phyloP scores from a whole-genome alignment of 2,329 filamentous ascomycete species.

The Venturia nashicola region DNA sequence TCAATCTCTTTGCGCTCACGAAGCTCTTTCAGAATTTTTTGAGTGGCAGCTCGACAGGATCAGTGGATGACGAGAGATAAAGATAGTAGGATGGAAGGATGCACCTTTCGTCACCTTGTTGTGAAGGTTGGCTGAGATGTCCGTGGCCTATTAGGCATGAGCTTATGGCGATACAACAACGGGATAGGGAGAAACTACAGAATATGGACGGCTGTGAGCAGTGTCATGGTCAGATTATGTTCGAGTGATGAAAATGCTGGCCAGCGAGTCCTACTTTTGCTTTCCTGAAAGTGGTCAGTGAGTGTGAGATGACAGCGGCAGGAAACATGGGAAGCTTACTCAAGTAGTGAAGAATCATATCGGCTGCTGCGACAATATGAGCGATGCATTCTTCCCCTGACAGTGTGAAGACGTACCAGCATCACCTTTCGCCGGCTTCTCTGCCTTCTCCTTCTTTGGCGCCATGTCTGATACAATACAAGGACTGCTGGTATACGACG shows the following conservation, averaged over 20 bases:
- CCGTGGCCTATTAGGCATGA: constrained; percentile 30
- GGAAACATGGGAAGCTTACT: not conserved
- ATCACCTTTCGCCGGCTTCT: constrained; percentile 15
- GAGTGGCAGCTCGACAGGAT: constrained; percentile 36
- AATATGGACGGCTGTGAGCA: constrained; percentile 38
- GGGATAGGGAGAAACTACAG: constrained; percentile 23
- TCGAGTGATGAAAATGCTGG: not conserved
- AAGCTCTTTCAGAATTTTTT: constrained; percentile 51
- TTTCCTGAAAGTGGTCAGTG: constrained; percentile 22
- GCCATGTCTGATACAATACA: constrained; percentile 17
- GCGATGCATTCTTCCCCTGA: constrained; percentile 8
- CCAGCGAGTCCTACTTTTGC: constrained; percentile 30
- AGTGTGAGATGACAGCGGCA: constrained; percentile 2
- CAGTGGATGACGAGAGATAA: constrained; percentile 10
- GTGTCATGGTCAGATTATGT: not conserved
- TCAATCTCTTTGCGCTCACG: constrained; percentile 48
- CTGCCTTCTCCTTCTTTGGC: constrained; percentile 24
- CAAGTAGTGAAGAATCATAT: constrained; percentile 38
- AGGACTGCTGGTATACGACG: not conserved
- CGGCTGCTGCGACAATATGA: constrained; percentile 18
- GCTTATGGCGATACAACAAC: not conserved
- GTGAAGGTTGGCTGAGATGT: constrained; percentile 49
- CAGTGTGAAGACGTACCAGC: constrained; percentile 14
- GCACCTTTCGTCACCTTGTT: constrained; percentile 46
- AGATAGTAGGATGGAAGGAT: not conserved